These are phyloP conservation scores for Penicillium sp. DNA, from an alignment of 2,329 filamentous ascomycete species.

Conservation along the genomic window DNA sequence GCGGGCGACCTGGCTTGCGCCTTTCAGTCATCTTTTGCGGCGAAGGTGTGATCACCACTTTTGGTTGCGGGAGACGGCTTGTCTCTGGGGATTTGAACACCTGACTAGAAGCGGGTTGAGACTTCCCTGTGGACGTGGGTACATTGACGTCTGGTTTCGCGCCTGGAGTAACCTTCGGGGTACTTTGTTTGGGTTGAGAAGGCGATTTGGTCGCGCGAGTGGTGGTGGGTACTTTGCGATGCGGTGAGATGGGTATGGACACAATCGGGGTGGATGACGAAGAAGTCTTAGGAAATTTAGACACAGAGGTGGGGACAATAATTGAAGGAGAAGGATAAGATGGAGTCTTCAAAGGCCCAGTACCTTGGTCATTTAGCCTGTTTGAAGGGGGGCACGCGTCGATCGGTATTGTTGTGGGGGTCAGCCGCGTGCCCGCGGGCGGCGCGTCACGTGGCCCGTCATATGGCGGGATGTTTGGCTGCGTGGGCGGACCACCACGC, in stretches of 20 bases:
- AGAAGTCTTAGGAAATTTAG: background rate
- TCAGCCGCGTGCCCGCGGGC: background rate
- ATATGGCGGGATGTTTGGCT: background rate
- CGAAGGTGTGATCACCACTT: slow-evolving; percentile 16
- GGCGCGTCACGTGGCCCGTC: slow-evolving; percentile 14
- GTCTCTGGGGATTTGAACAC: background rate
- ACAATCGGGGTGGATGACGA: background rate
- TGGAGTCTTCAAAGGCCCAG: background rate
- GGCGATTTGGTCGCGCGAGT: background rate
- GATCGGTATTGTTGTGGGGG: background rate
- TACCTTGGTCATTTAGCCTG: background rate
- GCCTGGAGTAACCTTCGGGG: background rate
- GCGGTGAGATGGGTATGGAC: background rate
- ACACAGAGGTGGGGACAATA: background rate
- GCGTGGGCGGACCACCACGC: too few relatives aligned
- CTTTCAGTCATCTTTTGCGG: slow-evolving; percentile 14
- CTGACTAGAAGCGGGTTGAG: background rate
- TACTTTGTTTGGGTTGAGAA: background rate
- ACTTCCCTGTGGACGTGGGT: background rate
- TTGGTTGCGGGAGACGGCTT: background rate
- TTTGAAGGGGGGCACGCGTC: slow-evolving; percentile 1
- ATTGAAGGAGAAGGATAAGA: background rate
- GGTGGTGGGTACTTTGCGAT: too few relatives aligned
- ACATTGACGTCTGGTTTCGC: background rate
- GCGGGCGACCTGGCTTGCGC: slow-evolving; percentile 20